Conservation (phyloP, 495 filamentous ascomycete genomes). For the Penicillium psychrofluorescens region DNA sequence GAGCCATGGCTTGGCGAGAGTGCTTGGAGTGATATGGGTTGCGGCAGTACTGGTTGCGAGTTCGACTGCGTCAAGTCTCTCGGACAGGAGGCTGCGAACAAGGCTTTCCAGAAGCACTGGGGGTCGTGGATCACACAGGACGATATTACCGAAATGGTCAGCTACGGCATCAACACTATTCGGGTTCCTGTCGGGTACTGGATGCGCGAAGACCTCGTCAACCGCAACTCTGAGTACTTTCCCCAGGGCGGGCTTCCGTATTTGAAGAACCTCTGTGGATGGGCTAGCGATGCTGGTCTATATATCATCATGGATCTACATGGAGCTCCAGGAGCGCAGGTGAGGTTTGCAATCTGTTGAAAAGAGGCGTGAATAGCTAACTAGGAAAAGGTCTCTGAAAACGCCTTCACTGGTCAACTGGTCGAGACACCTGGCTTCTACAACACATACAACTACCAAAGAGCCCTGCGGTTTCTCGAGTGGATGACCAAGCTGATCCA, state of each 20-base stretch:
- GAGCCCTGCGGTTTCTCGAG: slow-evolving; percentile 49
- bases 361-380: too few species aligned
- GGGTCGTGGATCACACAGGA: slow-evolving; percentile 47
- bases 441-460: slow-evolving; percentile 45
- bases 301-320: slow-evolving; percentile 62
- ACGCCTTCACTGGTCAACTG: slow-evolving; percentile 50
- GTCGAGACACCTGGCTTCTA: slow-evolving; percentile 47
- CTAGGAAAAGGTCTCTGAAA: slow-evolving; percentile 13
- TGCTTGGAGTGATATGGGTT: slow-evolving; percentile 49
- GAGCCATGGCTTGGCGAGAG: slow-evolving; percentile 51
- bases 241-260: slow-evolving; percentile 48
- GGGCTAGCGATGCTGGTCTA: slow-evolving; percentile 47
- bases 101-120: slow-evolving; percentile 52
- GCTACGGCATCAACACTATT: slow-evolving; percentile 53
- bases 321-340: slow-evolving; percentile 55
- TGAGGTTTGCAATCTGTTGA: too few species aligned
- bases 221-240: slow-evolving; percentile 46
- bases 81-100: slow-evolving; percentile 47
- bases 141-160: slow-evolving; percentile 47
- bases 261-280: slow-evolving; percentile 46
- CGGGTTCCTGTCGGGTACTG: slow-evolving; percentile 60
- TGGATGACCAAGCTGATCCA: slow-evolving; percentile 53
- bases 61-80: slow-evolving; percentile 50
- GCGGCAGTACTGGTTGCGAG: slow-evolving; percentile 41
- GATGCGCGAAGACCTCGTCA: slow-evolving; percentile 51